Percentiles rank a stretch among this genome's conserved stretches.
phyloP scores from a whole-genome alignment of 2,329 filamentous ascomycete genomes.

The Pseudogymnoascus sp. region DNA sequence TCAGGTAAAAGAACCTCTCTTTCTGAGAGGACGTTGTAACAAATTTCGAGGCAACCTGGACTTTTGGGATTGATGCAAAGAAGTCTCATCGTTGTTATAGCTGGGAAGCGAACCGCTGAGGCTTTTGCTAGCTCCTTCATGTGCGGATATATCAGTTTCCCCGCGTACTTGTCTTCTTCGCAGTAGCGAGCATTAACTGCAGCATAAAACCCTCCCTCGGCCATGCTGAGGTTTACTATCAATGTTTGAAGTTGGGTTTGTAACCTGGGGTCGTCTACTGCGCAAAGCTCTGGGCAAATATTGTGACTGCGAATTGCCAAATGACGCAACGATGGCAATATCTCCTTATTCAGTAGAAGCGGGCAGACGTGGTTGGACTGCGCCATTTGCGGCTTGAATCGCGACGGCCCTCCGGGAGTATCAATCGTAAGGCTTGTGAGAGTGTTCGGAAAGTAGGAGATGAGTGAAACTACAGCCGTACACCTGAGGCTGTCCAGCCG shows the following conservation, averaged over 20 bases:
- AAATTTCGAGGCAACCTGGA: background rate
- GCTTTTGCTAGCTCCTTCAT: background rate
- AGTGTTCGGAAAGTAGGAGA: background rate
- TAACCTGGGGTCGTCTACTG: background rate
- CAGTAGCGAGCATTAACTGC: background rate
- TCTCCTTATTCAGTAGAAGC: background rate
- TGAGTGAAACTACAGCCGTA: background rate
- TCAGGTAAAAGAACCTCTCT: background rate
- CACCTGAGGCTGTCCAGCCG: background rate
- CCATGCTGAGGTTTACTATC: background rate
- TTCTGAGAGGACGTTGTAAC: background rate
- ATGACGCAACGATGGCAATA: background rate
- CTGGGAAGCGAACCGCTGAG: background rate
- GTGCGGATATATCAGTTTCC: background rate
- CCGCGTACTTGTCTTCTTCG: background rate
- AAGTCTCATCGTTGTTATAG: background rate
- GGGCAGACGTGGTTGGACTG: background rate
- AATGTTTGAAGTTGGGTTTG: background rate
- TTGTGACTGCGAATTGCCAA: background rate
- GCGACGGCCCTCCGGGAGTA: background rate
- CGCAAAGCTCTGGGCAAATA: background rate
- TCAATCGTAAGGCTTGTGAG: conserved; percentile 8
- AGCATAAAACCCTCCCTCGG: background rate
- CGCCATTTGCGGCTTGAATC: background rate
- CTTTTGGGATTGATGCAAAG: background rate